These are phyloP conservation scores for Spathaspora gorwiae DNA, from an alignment of 805 yeast species.

Conservation along the genomic window DNA sequence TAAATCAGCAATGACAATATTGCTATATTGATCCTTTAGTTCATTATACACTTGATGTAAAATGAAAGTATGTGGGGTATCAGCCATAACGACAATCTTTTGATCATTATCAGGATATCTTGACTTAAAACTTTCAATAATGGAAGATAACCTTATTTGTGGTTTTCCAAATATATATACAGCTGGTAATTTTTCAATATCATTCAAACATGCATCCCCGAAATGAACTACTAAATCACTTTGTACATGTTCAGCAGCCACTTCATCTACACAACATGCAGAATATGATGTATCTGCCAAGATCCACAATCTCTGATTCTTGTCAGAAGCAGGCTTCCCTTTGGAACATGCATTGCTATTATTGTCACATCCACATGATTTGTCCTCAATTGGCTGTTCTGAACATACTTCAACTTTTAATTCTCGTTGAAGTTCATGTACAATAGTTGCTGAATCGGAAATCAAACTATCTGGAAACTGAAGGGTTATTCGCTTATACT, in stretches of 20 bases:
- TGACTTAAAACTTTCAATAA: constrained; percentile 38
- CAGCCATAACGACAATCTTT: constrained; percentile 64
- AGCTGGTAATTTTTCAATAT: constrained; percentile 67
- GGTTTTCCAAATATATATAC: constrained; percentile 79
- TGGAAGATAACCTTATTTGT: constrained; percentile 37
- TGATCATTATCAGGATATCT: constrained; percentile 34
- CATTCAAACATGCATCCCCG: constrained; percentile 91
- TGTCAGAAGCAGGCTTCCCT: background rate
- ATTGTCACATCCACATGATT: background rate
- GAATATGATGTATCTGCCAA: constrained; percentile 95
- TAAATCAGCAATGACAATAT: constrained; percentile 31
- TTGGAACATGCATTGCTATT: constrained; percentile 7
- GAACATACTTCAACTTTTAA: constrained; percentile 13
- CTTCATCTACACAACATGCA: constrained; percentile 93
- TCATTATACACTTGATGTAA: constrained; percentile 34
- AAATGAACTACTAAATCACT: constrained; percentile 87
- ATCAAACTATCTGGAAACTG: constrained; percentile 87
- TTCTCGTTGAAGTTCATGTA: constrained; percentile 46
- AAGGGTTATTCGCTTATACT: constrained; percentile 58
- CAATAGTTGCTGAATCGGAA: constrained; percentile 71
- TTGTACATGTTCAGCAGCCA: constrained; percentile 88
- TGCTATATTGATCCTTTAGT: constrained; percentile 27
- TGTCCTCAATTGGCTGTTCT: background rate
- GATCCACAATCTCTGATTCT: constrained; percentile 45
- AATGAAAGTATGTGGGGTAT: constrained; percentile 57